These are phyloP conservation scores for Capronia coronata DNA, from an alignment of 2,329 filamentous ascomycete species.

Conservation along the genomic window DNA sequence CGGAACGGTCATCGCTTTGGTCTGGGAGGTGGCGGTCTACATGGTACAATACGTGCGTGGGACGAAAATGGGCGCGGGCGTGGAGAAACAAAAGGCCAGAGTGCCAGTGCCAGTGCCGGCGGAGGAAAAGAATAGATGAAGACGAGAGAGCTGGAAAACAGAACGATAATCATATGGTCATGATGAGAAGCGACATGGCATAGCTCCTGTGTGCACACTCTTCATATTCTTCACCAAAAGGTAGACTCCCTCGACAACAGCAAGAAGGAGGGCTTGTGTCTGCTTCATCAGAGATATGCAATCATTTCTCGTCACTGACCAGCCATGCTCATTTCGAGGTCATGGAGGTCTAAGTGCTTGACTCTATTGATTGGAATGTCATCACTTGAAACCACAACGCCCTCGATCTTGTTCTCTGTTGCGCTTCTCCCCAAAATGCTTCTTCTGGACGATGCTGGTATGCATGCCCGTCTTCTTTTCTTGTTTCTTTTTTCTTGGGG, in stretches of 20 bases:
- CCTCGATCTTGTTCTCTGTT: neutral
- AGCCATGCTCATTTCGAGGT: conserved; percentile 34
- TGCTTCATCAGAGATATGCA: conserved; percentile 44
- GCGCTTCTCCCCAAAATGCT: neutral
- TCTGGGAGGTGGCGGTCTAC: conserved; percentile 61
- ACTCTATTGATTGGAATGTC: conserved; percentile 90
- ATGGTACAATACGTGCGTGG: conserved; percentile 44
- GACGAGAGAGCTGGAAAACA: neutral
- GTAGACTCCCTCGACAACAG: too few species aligned
- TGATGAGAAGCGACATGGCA: too few species aligned
- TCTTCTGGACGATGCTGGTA: too few species aligned
- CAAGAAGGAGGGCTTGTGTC: conserved; percentile 37
- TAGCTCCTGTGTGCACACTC: too few species aligned
- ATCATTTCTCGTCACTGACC: conserved; percentile 45
- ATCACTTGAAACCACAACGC: conserved; percentile 62
- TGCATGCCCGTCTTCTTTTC: neutral
- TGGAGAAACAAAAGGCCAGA: conserved; percentile 47
- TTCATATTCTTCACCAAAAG: too few species aligned
- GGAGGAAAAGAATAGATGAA: conserved; percentile 29
- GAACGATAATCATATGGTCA: too few species aligned
- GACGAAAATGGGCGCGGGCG: conserved; percentile 58
- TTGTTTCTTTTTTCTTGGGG: conserved; percentile 1
- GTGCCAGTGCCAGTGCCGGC: conserved; percentile 24
- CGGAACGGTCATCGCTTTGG: conserved; percentile 63
- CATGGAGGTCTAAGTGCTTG: conserved; percentile 77